These are phyloP conservation scores for Corymbia citriodora DNA, from an alignment of 441 rosid species.

Conservation along the genomic window DNA sequence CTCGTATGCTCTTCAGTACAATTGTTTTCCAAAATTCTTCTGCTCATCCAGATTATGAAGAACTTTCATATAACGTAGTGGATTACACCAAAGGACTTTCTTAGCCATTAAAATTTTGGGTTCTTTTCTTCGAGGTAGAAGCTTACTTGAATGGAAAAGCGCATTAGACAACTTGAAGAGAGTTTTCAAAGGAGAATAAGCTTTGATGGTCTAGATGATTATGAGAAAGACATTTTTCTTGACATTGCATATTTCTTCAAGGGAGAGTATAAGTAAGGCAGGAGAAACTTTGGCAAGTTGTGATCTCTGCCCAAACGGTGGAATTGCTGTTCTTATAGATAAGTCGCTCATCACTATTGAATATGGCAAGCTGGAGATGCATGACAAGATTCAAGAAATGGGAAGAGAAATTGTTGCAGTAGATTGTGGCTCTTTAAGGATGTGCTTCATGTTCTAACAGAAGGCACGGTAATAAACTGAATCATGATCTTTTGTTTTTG, in stretches of 20 bases:
- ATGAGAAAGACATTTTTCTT: not conserved
- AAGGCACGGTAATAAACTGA: not conserved
- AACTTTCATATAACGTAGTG: fast-evolving
- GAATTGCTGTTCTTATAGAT: not conserved
- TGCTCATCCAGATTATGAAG: not conserved
- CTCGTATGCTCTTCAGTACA: not conserved
- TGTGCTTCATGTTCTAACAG: not conserved
- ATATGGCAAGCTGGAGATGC: not conserved
- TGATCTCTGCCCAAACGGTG: fast-evolving
- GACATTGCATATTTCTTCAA: not conserved
- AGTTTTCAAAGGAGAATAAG: not conserved
- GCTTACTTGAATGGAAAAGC: not conserved
- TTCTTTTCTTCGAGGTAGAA: not conserved
- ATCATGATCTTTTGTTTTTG: not conserved
- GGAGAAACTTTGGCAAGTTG: not conserved
- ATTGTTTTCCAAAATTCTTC: fast-evolving
- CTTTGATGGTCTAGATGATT: not conserved
- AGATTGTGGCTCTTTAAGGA: not conserved
- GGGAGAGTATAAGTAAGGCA: not conserved
- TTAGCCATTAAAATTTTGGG: not conserved
- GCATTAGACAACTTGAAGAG: not conserved
- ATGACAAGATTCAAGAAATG: not conserved
- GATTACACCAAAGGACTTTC: not conserved
- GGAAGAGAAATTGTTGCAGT: not conserved
- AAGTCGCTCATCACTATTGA: not conserved